phyloP scores from a whole-genome alignment of 1,284 basidiomycete species.

The Cystobasidium slooffiae region DNA sequence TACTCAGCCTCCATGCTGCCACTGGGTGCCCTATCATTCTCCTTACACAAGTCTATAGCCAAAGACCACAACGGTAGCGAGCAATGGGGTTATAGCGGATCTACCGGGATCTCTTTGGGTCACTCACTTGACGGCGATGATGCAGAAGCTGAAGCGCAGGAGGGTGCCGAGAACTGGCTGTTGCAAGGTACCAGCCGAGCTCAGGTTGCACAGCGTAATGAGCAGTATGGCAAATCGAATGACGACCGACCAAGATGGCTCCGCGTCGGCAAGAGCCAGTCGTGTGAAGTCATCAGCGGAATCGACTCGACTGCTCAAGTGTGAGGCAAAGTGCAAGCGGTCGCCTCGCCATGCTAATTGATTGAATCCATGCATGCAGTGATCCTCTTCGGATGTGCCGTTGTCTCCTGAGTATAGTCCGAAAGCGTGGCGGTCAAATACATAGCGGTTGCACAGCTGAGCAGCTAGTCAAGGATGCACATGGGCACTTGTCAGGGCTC shows the following conservation, averaged over 20 bases:
- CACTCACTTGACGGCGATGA: constrained; percentile 2
- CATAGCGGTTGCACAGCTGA: not conserved
- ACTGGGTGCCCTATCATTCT: constrained; percentile 21
- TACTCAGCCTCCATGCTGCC: constrained; percentile 28
- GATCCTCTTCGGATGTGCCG: constrained; percentile 23
- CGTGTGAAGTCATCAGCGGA: constrained; percentile 26
- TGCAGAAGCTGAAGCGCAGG: not conserved
- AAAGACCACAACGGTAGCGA: constrained; percentile 13
- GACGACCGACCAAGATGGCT: constrained; percentile 22
- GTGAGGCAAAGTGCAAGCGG: not conserved
- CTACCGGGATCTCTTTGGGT: constrained; percentile 22
- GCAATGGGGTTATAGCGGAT: constrained; percentile 16
- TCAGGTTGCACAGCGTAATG: constrained; percentile 12
- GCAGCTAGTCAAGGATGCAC: not conserved
- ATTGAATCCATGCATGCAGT: not conserved
- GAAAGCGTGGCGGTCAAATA: not conserved
- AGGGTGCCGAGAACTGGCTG: constrained; percentile 26
- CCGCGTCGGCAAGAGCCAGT: not conserved
- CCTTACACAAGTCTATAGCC: constrained; percentile 20
- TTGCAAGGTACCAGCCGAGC: constrained; percentile 36
- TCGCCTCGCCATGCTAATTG: not conserved
- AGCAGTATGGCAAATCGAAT: not conserved
- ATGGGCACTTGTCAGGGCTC: not conserved
- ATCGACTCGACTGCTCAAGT: constrained; percentile 29
- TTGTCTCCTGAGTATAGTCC: constrained; percentile 10